phyloP scores from a whole-genome alignment of 2,329 filamentous ascomycete species.

The Clathrospora elynae region DNA sequence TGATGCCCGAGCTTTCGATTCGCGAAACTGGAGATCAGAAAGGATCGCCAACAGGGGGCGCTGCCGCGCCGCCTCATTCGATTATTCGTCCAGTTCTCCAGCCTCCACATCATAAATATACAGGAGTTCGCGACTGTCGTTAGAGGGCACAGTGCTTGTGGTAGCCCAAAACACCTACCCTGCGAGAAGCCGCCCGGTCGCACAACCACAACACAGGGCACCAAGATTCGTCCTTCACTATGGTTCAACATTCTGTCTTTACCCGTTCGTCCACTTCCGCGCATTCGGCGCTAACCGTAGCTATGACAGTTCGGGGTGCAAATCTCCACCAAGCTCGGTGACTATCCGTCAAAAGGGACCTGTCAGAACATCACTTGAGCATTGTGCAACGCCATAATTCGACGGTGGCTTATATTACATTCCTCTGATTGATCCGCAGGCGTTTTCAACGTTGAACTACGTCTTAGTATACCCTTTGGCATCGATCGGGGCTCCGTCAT shows the following conservation, averaged over 20 bases:
- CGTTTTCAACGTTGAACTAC: slow-evolving; percentile 2
- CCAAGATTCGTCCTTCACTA: background rate
- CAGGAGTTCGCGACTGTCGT: too few species aligned
- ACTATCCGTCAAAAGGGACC: slow-evolving; percentile 7
- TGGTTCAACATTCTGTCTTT: slow-evolving; percentile 4
- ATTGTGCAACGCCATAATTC: slow-evolving; percentile 3
- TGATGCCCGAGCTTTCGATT: slow-evolving; percentile 27
- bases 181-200: background rate
- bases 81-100: slow-evolving; percentile 1
- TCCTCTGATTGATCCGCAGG: slow-evolving; percentile 12
- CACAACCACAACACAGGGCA: slow-evolving; percentile 2
- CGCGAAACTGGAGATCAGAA: slow-evolving; percentile 22
- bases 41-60: slow-evolving; percentile 20
- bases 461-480: slow-evolving; percentile 3
- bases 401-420: slow-evolving; percentile 4
- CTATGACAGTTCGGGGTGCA: slow-evolving; percentile 4
- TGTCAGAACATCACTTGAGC: slow-evolving; percentile 17
- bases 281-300: slow-evolving; percentile 8
- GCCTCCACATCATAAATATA: slow-evolving; percentile 15
- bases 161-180: too few species aligned
- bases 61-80: slow-evolving; percentile 10
- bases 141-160: too few species aligned
- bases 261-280: slow-evolving; percentile 6
- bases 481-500: slow-evolving; percentile 7
- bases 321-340: slow-evolving; percentile 20